These are phyloP conservation scores for Blastocystis hominis DNA, from an alignment of 352 stramenopile species.

Conservation along the genomic window DNA sequence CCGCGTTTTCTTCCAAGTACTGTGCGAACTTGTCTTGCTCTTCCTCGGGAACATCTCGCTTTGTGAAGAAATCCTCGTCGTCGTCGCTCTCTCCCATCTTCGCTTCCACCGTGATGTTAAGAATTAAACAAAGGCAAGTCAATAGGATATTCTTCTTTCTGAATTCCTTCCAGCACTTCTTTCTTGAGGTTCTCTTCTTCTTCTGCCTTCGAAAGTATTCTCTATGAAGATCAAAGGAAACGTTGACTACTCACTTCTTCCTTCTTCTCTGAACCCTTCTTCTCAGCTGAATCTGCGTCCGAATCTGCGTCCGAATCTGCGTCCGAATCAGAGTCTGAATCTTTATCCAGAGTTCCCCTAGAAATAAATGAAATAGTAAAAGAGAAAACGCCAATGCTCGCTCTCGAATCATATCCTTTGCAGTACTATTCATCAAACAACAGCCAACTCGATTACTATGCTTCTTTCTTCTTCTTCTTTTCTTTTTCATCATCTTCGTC, in stretches of 20 bases:
- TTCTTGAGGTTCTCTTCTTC: slow-evolving; percentile 72
- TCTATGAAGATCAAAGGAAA: too few species aligned
- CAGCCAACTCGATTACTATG: background rate
- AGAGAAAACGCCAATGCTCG: slow-evolving; percentile 68
- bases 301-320: too few species aligned
- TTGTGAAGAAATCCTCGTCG: slow-evolving; percentile 59
- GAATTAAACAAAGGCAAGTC: background rate
- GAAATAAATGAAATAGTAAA: too few species aligned
- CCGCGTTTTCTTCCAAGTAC: slow-evolving; percentile 43
- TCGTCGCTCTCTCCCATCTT: slow-evolving; percentile 60
- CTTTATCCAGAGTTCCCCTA: background rate
- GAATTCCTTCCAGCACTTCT: slow-evolving; percentile 66
- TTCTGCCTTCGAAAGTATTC: slow-evolving; percentile 64
- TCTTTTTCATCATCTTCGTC: slow-evolving; percentile 57
- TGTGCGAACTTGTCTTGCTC: slow-evolving; percentile 50
- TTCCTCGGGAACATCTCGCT: slow-evolving; percentile 16
- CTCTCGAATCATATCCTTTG: slow-evolving; percentile 74
- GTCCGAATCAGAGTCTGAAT: slow-evolving; percentile 52
- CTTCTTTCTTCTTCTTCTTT: slow-evolving; percentile 2
- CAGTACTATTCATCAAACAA: background rate
- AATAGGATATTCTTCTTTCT: slow-evolving; percentile 59
- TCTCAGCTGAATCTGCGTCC: slow-evolving; percentile 65
- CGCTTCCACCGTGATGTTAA: slow-evolving; percentile 59
- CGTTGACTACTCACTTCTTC: too few species aligned
- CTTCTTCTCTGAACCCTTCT: slow-evolving; percentile 62